Evolutionary conservation across 2,329 filamentous ascomycete species (phyloP).

Genomic region (Fusarium chuoi): DNA sequence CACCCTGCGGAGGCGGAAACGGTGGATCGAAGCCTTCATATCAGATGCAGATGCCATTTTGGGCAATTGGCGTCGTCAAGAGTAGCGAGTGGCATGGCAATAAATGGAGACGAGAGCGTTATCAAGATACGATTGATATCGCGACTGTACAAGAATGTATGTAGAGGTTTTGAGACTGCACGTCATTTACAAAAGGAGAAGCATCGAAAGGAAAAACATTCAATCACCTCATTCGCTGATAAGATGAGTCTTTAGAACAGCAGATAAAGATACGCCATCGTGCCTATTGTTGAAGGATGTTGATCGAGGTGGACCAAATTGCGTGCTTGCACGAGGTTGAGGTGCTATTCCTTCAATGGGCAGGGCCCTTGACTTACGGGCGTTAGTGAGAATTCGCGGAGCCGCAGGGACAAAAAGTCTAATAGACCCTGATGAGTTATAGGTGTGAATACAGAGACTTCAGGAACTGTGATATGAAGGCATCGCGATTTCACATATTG

Average conservation of each 20-base stretch:
- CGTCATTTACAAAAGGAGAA: not conserved
- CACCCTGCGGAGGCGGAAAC: conserved; percentile 41
- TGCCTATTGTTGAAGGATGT: conserved; percentile 26
- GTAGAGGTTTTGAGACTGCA: not conserved
- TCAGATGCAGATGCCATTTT: conserved; percentile 43
- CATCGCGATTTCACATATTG: not conserved
- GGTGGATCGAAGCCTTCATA: conserved; percentile 44
- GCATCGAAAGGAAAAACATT: not conserved
- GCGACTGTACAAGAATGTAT: not conserved
- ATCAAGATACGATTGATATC: not conserved
- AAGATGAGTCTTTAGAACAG: conserved; percentile 3
- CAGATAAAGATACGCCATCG: conserved; percentile 17
- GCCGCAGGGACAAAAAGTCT: conserved; percentile 1
- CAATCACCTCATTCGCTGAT: conserved; percentile 2
- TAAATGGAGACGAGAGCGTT: not conserved
- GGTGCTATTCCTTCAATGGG: not conserved
- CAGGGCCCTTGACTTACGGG: not conserved
- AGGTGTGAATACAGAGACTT: not conserved
- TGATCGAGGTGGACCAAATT: conserved; percentile 38
- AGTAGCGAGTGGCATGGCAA: conserved; percentile 19
- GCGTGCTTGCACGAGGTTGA: conserved; percentile 37
- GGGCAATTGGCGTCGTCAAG: conserved; percentile 9
- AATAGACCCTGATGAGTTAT: not conserved
- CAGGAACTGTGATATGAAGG: not conserved
- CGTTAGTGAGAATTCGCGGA: not conserved